A percentile compares a stretch with the other conserved stretches of the same genome.
phyloP scores from a whole-genome alignment of 352 stramenopile genomes.

The Pythium brachiatum region DNA sequence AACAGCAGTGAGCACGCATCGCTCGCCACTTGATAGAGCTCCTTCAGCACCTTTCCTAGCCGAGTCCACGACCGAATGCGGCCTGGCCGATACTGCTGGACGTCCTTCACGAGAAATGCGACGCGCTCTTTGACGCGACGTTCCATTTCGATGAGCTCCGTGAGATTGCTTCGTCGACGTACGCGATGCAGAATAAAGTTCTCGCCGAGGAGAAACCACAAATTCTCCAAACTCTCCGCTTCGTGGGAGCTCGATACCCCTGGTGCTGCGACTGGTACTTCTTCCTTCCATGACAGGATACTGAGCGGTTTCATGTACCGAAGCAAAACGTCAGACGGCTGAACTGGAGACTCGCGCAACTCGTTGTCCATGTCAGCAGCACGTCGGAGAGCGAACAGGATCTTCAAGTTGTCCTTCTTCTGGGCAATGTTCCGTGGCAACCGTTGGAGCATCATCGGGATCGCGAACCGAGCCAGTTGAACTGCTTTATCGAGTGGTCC shows the following conservation, averaged over 20 bases:
- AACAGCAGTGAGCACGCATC: conserved; percentile 59
- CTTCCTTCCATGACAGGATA: conserved; percentile 31
- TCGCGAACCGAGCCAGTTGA: conserved; percentile 44
- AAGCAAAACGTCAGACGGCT: conserved; percentile 12
- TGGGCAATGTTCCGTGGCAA: conserved; percentile 63
- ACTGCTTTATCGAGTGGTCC: conserved; percentile 21
- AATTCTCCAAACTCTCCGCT: conserved; percentile 35
- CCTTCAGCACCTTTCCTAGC: conserved; percentile 64
- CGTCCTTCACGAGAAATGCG: conserved; percentile 57
- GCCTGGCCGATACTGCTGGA: conserved; percentile 55
- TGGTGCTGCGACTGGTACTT: conserved; percentile 19
- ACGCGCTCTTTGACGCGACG: conserved; percentile 50
- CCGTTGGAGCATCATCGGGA: conserved; percentile 55
- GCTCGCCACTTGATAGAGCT: conserved; percentile 60
- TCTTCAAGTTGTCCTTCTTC: conserved; percentile 73
- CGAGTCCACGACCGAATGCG: conserved; percentile 67
- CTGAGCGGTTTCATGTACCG: conserved; percentile 40
- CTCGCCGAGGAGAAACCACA: conserved; percentile 72
- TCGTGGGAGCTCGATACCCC: neutral
- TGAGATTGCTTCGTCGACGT: conserved; percentile 53
- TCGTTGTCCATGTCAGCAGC: conserved; percentile 27
- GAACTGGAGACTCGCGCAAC: neutral
- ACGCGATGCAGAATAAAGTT: conserved; percentile 69
- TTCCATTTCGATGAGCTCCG: conserved; percentile 63
- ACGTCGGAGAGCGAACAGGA: conserved; percentile 56